A percentile compares a stretch with the other conserved stretches of the same genome.
Conservation (phyloP, 805 yeast genomes). For the Lipomyces kockii region DNA sequence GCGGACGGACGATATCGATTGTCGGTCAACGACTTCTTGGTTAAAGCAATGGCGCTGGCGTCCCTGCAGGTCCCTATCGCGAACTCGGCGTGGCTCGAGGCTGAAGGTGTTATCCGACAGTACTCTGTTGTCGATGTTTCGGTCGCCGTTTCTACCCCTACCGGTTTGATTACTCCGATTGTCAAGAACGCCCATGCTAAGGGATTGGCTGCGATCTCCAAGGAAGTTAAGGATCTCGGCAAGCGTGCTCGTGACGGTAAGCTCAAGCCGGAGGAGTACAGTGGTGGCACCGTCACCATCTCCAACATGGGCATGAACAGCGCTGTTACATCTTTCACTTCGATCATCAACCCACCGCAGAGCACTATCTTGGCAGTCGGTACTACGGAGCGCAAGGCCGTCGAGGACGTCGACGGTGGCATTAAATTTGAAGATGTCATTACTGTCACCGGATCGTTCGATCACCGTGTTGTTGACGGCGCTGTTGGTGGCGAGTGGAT, state of each 20-base stretch:
- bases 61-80: slow-evolving; percentile 88
- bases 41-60: slow-evolving; percentile 94
- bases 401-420: slow-evolving; percentile 92
- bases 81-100: slow-evolving; percentile 90
- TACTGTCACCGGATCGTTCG: slow-evolving; percentile 94
- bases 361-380: slow-evolving; percentile 92
- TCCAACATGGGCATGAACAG: slow-evolving; percentile 99
- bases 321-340: slow-evolving; percentile 90
- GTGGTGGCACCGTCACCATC: slow-evolving; percentile 98
- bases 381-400: slow-evolving; percentile 88
- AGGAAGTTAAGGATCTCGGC: slow-evolving; percentile 87
- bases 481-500: slow-evolving; percentile 97
- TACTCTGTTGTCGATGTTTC: slow-evolving; percentile 92
- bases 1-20: slow-evolving; percentile 87
- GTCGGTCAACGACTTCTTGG: slow-evolving; percentile 90
- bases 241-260: slow-evolving; percentile 95
- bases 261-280: slow-evolving; percentile 94
- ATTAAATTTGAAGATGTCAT: slow-evolving; percentile 90
- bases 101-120: slow-evolving; percentile 89
- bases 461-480: slow-evolving; percentile 97
- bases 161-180: slow-evolving; percentile 96
- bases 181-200: slow-evolving; percentile 84
- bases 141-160: slow-evolving; percentile 98
- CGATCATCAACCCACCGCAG: slow-evolving; percentile 98
- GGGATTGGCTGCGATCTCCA: slow-evolving; percentile 83